Conservation (phyloP, 1,284 basidiomycete genomes). For the Ustilago trichophora region DNA sequence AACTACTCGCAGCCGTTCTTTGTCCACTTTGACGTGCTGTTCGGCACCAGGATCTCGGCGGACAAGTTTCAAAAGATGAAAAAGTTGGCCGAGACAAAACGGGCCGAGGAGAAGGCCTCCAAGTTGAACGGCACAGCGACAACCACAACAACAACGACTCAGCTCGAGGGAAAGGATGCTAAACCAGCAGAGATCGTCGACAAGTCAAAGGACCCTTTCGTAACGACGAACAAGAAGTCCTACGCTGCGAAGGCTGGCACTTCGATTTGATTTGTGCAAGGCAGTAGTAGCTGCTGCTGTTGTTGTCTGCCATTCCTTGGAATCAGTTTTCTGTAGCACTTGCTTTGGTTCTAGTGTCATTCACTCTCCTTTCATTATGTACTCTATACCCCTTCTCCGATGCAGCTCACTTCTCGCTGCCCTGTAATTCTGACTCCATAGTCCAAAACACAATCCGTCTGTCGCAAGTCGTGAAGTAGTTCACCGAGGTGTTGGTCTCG, state of each 20-base stretch:
- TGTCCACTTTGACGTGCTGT: constrained; percentile 69
- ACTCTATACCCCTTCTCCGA: too few species aligned
- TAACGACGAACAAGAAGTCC: constrained; percentile 27
- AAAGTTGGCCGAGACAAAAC: constrained; percentile 36
- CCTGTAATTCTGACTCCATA: too few species aligned
- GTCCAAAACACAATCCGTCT: too few species aligned
- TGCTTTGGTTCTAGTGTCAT: too few species aligned
- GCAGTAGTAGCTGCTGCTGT: too few species aligned
- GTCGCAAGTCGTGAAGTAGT: too few species aligned
- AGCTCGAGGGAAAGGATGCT: constrained; percentile 17
- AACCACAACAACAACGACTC: background rate
- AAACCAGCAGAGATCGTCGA: constrained; percentile 29
- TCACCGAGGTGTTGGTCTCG: background rate
- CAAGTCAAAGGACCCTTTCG: constrained; percentile 31
- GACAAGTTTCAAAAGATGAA: constrained; percentile 63
- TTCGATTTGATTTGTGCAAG: constrained; percentile 5
- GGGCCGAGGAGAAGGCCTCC: constrained; percentile 15
- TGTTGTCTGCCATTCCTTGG: too few species aligned
- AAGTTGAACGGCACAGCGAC: background rate
- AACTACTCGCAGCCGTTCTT: constrained; percentile 96
- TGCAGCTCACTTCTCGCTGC: too few species aligned
- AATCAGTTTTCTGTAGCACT: too few species aligned
- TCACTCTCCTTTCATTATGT: too few species aligned
- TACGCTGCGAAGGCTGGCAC: constrained; percentile 49
- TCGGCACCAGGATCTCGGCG: constrained; percentile 78